Evolutionary conservation across 495 filamentous ascomycete species (phyloP).

Genomic region (Acidomyces sp.): DNA sequence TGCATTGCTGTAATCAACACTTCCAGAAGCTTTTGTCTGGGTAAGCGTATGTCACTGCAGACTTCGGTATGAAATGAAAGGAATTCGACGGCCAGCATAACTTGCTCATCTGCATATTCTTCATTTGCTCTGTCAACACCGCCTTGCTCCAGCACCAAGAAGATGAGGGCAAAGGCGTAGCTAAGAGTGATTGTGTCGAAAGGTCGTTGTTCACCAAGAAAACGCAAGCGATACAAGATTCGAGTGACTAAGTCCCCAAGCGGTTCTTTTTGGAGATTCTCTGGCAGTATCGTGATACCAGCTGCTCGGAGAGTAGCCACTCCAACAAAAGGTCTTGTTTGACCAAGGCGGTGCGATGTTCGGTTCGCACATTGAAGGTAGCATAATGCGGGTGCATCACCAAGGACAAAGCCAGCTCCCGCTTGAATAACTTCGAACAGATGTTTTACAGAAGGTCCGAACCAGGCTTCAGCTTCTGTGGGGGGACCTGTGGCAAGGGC

Average conservation of each 20-base stretch:
- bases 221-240: slow-evolving; percentile 78
- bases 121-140: slow-evolving; percentile 54
- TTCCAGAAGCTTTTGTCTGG: slow-evolving; percentile 56
- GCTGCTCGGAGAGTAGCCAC: slow-evolving; percentile 70
- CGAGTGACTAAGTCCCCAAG: slow-evolving; percentile 77
- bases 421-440: slow-evolving; percentile 59
- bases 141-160: slow-evolving; percentile 59
- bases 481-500: slow-evolving; percentile 74
- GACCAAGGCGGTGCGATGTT: slow-evolving; percentile 61
- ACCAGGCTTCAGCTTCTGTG: slow-evolving; percentile 72
- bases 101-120: slow-evolving; percentile 74
- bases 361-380: slow-evolving; percentile 66
- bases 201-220: slow-evolving; percentile 79
- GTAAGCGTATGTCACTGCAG: slow-evolving; percentile 54
- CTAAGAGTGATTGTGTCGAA: slow-evolving; percentile 75
- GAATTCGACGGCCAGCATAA: slow-evolving; percentile 83
- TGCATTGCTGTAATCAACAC: slow-evolving; percentile 72
- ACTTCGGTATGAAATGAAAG: slow-evolving; percentile 68
- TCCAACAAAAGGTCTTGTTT: slow-evolving; percentile 67
- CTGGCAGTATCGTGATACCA: slow-evolving; percentile 55
- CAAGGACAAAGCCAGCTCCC: slow-evolving; percentile 68
- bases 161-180: slow-evolving; percentile 73
- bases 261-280: slow-evolving; percentile 60
- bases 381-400: slow-evolving; percentile 60
- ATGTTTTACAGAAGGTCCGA: slow-evolving; percentile 58